Percentiles rank a stretch among this genome's conserved stretches.
Conservation (phyloP, 441 rosid genomes). For the Mallotus japonicus region DNA sequence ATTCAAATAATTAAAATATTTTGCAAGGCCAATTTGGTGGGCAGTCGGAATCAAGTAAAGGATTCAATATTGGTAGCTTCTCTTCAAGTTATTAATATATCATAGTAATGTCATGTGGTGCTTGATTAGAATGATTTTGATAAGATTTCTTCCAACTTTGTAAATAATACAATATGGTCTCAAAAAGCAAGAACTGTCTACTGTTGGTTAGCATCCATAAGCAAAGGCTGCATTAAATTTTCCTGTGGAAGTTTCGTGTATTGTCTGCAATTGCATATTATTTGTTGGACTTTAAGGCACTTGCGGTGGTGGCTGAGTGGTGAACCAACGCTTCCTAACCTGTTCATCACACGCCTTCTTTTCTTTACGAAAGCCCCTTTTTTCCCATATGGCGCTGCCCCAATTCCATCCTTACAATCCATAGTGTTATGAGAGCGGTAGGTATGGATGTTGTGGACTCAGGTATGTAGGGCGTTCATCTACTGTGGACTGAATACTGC, state of each 20-base stretch:
- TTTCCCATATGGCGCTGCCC: not conserved
- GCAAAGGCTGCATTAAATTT: no score
- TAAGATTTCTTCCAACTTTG: not conserved
- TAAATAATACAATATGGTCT: not conserved
- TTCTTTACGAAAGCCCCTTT: slow-evolving; percentile 36
- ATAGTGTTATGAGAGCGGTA: slow-evolving; percentile 7
- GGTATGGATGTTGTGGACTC: slow-evolving; percentile 37
- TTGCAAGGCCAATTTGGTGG: slow-evolving; percentile 6
- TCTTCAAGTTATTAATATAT: no score
- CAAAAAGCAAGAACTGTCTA: not conserved
- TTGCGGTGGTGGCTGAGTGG: slow-evolving; percentile 7
- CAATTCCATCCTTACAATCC: not conserved
- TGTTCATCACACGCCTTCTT: slow-evolving; percentile 35
- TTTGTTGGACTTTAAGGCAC: no score
- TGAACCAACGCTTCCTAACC: slow-evolving; percentile 37
- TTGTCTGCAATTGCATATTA: not conserved
- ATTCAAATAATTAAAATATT: not conserved
- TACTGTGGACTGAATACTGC: slow-evolving; percentile 6
- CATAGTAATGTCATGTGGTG: no score
- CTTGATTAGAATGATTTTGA: no score
- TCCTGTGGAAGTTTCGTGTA: no score
- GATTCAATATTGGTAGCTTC: no score
- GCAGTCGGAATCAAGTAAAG: slow-evolving; percentile 21
- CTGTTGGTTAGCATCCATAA: no score
- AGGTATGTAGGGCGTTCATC: slow-evolving; percentile 25